A percentile compares a stretch with the other conserved stretches of the same genome.
Evolutionary conservation across 306 rosid species (phyloP).

Genomic region (Vigna unguiculata): DNA sequence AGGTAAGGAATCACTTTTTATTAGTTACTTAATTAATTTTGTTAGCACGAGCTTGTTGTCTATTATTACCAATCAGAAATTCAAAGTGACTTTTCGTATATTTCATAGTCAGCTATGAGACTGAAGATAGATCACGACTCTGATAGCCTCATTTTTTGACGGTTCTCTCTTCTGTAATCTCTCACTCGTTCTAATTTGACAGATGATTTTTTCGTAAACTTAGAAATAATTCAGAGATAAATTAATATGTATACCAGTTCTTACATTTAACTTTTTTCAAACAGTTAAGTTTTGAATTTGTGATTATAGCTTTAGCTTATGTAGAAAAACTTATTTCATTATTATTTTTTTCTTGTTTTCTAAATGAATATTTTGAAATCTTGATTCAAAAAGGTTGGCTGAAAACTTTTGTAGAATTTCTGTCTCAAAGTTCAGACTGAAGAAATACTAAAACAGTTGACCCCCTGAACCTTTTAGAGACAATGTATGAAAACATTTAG

Average conservation of each 20-base stretch:
- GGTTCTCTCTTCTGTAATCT: background rate
- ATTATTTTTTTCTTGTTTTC: background rate
- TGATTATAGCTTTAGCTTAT: no score
- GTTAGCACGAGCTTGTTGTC: background rate
- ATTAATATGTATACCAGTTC: no score
- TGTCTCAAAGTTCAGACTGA: background rate
- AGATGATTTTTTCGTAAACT: no score
- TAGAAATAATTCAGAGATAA: no score
- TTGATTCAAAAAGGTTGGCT: conserved; percentile 19
- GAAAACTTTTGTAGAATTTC: conserved; percentile 4
- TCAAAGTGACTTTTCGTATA: conserved; percentile 5
- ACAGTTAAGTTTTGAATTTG: no score
- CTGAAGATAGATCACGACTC: background rate
- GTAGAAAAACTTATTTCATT: no score
- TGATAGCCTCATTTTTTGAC: conserved; percentile 22
- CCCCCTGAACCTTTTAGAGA: background rate
- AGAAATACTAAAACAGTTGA: background rate
- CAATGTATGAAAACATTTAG: background rate
- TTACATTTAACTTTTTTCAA: no score
- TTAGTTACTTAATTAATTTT: background rate
- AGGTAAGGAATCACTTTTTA: background rate
- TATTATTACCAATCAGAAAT: background rate
- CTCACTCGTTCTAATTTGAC: no score
- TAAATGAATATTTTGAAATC: background rate
- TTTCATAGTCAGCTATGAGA: background rate